Percentiles rank a stretch among this genome's conserved stretches.
phyloP scores from a whole-genome alignment of 208 protist genomes.

The Leishmania turanica region DNA sequence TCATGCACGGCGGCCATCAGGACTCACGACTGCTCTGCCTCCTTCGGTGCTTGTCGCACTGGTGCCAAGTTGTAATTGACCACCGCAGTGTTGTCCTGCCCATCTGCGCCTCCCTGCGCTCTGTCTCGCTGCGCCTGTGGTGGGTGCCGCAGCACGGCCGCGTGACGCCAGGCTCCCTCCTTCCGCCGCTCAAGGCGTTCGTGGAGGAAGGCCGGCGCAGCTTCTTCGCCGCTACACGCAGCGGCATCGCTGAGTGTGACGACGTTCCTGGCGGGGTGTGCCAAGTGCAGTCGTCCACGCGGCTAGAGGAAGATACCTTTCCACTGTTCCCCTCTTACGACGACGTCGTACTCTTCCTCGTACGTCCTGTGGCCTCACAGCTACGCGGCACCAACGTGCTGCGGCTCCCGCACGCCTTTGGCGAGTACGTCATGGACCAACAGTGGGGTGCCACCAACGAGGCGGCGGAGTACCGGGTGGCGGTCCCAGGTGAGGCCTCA shows the following conservation, averaged over 20 bases:
- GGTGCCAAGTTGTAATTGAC: constrained; percentile 14
- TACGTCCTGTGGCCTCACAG: constrained; percentile 39
- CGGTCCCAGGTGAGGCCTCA: neutral
- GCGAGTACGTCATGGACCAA: neutral
- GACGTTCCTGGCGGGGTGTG: neutral
- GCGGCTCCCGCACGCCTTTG: constrained; percentile 16
- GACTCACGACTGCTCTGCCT: constrained; percentile 17
- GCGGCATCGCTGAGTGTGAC: neutral
- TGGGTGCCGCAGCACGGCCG: constrained; percentile 56
- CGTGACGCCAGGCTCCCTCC: constrained; percentile 41
- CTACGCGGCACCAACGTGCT: constrained; percentile 38
- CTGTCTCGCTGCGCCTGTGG: constrained; percentile 47
- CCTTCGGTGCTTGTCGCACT: constrained; percentile 24
- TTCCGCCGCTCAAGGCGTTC: constrained; percentile 56
- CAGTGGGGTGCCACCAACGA: neutral
- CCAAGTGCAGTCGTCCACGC: neutral
- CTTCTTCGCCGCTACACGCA: neutral
- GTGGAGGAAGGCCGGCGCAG: constrained; percentile 35
- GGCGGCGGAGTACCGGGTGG: neutral
- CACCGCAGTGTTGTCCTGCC: constrained; percentile 32
- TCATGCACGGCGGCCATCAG: constrained; percentile 33
- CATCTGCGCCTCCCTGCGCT: constrained; percentile 49
- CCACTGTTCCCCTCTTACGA: constrained; percentile 51
- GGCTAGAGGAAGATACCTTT: neutral
- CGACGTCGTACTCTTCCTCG: constrained; percentile 42